Conservation (phyloP, 352 stramenopile species). For the Phytophthora cactorum region DNA sequence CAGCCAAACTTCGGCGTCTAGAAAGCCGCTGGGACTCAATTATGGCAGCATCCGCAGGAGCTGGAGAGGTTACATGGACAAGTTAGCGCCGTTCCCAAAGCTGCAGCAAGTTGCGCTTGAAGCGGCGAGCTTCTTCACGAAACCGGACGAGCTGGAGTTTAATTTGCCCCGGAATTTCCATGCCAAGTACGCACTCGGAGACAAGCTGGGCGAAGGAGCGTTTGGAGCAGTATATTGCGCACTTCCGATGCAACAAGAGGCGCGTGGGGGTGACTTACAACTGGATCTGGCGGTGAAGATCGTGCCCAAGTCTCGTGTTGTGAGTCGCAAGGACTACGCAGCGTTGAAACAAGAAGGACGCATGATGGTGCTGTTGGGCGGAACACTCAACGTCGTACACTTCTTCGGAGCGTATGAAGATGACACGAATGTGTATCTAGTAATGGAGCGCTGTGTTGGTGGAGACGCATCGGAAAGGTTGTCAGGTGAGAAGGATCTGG, state of each 20-base stretch:
- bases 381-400: conserved; percentile 84
- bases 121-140: conserved; percentile 68
- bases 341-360: conserved; percentile 71
- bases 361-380: conserved; percentile 81
- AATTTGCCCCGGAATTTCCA: conserved; percentile 62
- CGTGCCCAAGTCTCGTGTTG: conserved; percentile 72
- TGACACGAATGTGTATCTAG: conserved; percentile 70
- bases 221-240: conserved; percentile 75
- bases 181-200: conserved; percentile 52
- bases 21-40: conserved; percentile 22
- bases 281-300: conserved; percentile 81
- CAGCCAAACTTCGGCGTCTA: conserved; percentile 12
- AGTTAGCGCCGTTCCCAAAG: conserved; percentile 43
- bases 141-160: conserved; percentile 70
- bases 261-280: conserved; percentile 21
- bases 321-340: conserved; percentile 64
- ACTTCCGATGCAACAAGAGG: conserved; percentile 28
- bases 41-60: conserved; percentile 68
- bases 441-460: conserved; percentile 85
- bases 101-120: conserved; percentile 63
- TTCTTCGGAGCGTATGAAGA: conserved; percentile 87
- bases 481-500: conserved; percentile 18
- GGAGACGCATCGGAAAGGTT: conserved; percentile 60
- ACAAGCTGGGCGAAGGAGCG: conserved; percentile 72
- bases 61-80: conserved; percentile 58